Percentiles rank a stretch among this genome's conserved stretches.
Evolutionary conservation across 1,284 basidiomycete species (phyloP).

Genomic region (Pseudozyma hubeiensis): DNA sequence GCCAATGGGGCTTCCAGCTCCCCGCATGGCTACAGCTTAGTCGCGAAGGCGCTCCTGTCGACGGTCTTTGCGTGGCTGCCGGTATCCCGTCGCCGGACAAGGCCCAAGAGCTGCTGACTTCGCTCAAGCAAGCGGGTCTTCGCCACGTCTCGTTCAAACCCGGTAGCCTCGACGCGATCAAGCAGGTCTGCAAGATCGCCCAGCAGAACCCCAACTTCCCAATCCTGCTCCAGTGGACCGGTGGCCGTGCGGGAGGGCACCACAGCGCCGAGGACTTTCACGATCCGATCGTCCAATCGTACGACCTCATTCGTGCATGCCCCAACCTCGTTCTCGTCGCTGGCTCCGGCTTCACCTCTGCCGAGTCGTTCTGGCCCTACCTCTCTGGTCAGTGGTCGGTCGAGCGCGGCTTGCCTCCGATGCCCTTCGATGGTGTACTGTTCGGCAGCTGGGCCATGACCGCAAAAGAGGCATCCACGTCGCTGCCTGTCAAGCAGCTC

Average conservation of each 20-base stretch:
- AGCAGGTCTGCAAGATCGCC: conserved; percentile 74
- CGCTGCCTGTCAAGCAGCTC: conserved; percentile 91
- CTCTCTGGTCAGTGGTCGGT: conserved; percentile 94
- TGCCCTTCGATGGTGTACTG: conserved; percentile 96
- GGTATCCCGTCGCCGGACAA: conserved; percentile 93
- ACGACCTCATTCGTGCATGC: conserved; percentile 78
- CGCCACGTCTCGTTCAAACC: conserved; percentile 97
- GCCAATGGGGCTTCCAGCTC: conserved; percentile 92
- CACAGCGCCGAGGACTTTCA: conserved; percentile 99
- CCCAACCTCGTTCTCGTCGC: conserved; percentile 90
- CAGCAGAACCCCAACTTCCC: conserved; percentile 93
- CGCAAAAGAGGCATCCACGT: conserved; percentile 96
- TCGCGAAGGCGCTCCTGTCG: conserved; percentile 90
- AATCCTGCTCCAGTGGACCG: conserved; percentile 97
- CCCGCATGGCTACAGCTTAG: conserved; percentile 98
- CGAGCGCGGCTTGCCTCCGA: conserved; percentile 84
- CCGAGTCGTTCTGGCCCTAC: conserved; percentile 96
- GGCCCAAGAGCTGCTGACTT: conserved; percentile 88
- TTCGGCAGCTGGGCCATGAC: conserved; percentile 97
- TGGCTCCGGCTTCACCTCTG: conserved; percentile 95
- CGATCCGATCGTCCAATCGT: conserved; percentile 91
- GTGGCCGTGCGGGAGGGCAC: conserved; percentile 98
- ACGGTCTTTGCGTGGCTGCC: conserved; percentile 97
- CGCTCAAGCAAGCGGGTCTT: conserved; percentile 81
- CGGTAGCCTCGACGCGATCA: conserved; percentile 92